A percentile compares a stretch with the other conserved stretches of the same genome.
Conservation (phyloP, 1,284 basidiomycete genomes). For the Trichosporon coremiiforme region DNA sequence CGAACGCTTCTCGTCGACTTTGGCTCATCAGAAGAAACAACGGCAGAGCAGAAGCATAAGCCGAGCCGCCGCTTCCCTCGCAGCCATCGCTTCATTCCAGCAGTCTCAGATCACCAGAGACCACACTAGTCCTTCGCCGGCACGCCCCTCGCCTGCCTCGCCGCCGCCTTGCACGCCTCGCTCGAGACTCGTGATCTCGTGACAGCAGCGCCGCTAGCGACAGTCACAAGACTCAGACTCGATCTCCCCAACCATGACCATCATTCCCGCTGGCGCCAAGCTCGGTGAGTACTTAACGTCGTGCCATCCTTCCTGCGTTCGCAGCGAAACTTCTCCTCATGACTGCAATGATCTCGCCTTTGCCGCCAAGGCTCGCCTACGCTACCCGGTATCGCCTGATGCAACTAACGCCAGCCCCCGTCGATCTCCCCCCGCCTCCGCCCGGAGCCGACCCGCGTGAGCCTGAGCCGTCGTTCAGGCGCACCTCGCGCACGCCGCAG, state of each 20-base stretch:
- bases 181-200: constrained; percentile 4
- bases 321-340: neutral
- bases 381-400: neutral
- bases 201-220: neutral
- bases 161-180: neutral
- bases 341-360: constrained; percentile 1
- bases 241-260: constrained; percentile 39
- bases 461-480: constrained; percentile 38
- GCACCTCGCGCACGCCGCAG: constrained; percentile 45
- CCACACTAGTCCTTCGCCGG: neutral
- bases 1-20: neutral
- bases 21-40: neutral
- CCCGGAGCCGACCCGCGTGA: constrained; percentile 52
- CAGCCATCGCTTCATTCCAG: neutral
- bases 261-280: constrained; percentile 45
- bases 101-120: constrained; percentile 1
- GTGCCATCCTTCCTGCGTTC: neutral
- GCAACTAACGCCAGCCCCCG: constrained; percentile 39
- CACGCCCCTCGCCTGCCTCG: neutral
- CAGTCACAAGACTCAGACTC: neutral
- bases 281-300: constrained; percentile 40
- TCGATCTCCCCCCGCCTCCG: constrained; percentile 53
- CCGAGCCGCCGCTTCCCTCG: neutral
- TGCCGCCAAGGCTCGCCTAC: neutral
- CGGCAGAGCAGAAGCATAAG: neutral